Evolutionary conservation across 2,329 filamentous ascomycete species (phyloP), one percentile per base, ranked within the genome.

Genomic region (Clarireedia paspali): DNA sequence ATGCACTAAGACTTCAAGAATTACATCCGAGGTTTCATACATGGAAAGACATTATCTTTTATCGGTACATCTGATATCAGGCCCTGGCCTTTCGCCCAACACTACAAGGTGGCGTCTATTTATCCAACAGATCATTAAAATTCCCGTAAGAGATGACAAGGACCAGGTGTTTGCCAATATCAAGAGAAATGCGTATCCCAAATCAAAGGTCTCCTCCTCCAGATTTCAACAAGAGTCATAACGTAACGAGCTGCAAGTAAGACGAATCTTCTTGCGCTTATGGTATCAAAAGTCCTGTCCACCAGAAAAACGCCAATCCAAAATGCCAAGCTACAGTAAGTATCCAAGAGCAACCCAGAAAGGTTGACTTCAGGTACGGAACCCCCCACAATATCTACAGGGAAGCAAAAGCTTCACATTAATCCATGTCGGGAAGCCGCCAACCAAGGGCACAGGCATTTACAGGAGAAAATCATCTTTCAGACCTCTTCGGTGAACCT

Each of bases 401-500:
- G 60, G 55, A 55, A 64, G 60, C 24, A 50, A 54, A 61, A 59
- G 57, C 58, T 62, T 63, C 61, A 57, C 62, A 34, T 57, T 59
- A 57, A 60, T 59, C 55, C 50, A 60, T 55, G 57, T 51, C 59
- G 46, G 52, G 56, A 53, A 56, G 50, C 47, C 53, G 40, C 51
- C 44, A 17, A 47, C 53, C 50, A 52, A 55, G 58, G 34, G 52
- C 57, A 60, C 57, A 58, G 53, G 58, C 52, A 34, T 50, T 55
- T 39, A 50, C 52, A 56, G 54, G 59, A 53, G 59, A 23, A 48
- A 57, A 44, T 59, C 52, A 59, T 61, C 56, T 62, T 62, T 68
- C 60, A 70, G 53, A 75, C 74, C 64, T 76, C 73, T 68, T 76
- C 74, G 40, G 73, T 75, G 60, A 76, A 76, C 55, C 69, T 69